Conservation (phyloP, 208 protist genomes). For the Dictyostelium gargantuum region DNA sequence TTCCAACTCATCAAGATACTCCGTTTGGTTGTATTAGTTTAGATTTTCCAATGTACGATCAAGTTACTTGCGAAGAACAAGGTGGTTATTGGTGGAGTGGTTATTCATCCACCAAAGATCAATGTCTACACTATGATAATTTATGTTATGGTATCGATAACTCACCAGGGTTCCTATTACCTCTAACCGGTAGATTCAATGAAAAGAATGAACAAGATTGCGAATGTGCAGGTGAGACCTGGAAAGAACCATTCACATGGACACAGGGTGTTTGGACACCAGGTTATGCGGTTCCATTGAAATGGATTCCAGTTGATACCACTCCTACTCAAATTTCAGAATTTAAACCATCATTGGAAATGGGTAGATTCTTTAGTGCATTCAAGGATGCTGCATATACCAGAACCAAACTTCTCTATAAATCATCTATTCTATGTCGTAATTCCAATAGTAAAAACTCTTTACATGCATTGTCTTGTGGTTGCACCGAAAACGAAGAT, state of each 20-base stretch:
- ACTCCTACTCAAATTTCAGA: background rate
- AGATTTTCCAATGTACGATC: too few species aligned
- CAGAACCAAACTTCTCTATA: background rate
- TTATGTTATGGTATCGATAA: background rate
- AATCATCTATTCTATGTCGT: background rate
- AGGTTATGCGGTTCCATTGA: background rate
- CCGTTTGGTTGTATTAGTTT: background rate
- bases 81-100: background rate
- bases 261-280: background rate
- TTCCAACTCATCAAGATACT: background rate
- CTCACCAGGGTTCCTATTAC: background rate
- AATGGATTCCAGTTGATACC: background rate
- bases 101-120: background rate
- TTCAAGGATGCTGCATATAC: background rate
- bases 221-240: background rate
- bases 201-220: background rate
- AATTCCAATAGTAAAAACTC: background rate
- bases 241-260: slow-evolving; percentile 12
- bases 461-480: background rate
- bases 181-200: background rate
- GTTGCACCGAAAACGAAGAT: background rate
- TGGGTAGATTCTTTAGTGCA: background rate
- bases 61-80: background rate
- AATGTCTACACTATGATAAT: background rate
- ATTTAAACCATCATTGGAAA: background rate